Evolutionary conservation across 2,329 filamentous ascomycete species (phyloP).

Genomic region (Apiospora aurea): DNA sequence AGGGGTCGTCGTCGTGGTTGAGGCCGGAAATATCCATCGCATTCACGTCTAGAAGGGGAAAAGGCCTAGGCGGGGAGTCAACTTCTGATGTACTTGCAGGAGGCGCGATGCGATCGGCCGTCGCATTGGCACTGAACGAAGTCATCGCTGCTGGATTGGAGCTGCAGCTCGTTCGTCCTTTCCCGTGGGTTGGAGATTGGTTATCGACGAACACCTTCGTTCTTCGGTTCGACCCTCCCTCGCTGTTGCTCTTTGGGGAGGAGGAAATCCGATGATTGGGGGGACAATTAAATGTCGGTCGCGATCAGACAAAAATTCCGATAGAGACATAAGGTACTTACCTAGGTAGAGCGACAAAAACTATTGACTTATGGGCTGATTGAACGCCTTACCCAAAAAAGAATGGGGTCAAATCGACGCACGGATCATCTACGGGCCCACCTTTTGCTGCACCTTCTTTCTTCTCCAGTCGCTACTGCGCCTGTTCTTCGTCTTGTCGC

Average conservation of each 20-base stretch:
- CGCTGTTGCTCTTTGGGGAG: slow-evolving; percentile 6
- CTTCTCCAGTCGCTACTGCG: neutral
- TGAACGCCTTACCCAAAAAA: slow-evolving; percentile 14
- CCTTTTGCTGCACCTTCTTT: neutral
- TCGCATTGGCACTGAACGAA: slow-evolving; percentile 18
- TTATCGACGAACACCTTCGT: slow-evolving; percentile 5
- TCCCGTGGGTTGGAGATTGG: slow-evolving; percentile 9
- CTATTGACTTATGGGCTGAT: slow-evolving; percentile 5
- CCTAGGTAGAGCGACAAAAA: neutral
- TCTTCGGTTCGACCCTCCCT: slow-evolving; percentile 3
- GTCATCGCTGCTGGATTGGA: slow-evolving; percentile 16
- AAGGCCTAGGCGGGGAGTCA: slow-evolving; percentile 20
- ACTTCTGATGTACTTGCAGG: slow-evolving; percentile 3
- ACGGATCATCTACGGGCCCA: neutral
- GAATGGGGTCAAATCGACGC: neutral
- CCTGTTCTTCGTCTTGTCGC: neutral
- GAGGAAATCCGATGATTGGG: slow-evolving; percentile 19
- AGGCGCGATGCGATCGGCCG: slow-evolving; percentile 19
- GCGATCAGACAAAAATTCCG: slow-evolving; percentile 18
- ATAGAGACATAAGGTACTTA: neutral
- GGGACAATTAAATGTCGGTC: slow-evolving; percentile 22
- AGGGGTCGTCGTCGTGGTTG: slow-evolving; percentile 16
- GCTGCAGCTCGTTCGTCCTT: slow-evolving; percentile 20
- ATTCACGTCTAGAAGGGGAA: slow-evolving; percentile 16
- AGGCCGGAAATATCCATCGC: slow-evolving; percentile 11